Evolutionary conservation across 495 filamentous ascomycete species (phyloP).

Genomic region (Aspergillus nidulans): DNA sequence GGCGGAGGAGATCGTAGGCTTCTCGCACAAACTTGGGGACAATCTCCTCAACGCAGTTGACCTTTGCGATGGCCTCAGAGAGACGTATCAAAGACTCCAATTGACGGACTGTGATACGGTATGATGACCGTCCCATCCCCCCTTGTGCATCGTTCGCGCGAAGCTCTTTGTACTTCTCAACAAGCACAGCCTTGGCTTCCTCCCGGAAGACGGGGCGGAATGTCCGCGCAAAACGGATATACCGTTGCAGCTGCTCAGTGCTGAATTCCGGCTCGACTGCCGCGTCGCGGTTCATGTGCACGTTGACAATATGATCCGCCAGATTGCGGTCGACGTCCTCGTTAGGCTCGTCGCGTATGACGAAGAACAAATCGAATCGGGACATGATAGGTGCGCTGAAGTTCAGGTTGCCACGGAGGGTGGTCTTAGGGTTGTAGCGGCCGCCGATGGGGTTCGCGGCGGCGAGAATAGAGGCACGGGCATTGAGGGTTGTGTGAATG

Average conservation of each 20-base stretch:
- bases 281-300: conserved; percentile 87
- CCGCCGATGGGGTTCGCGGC: conserved; percentile 96
- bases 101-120: conserved; percentile 95
- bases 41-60: conserved; percentile 92
- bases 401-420: conserved; percentile 91
- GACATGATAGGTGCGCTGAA: conserved; percentile 99
- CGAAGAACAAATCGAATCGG: conserved; percentile 98
- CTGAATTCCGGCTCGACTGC: conserved; percentile 89
- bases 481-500: conserved; percentile 97
- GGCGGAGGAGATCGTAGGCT: conserved; percentile 80
- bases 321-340: conserved; percentile 85
- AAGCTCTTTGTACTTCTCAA: conserved; percentile 94
- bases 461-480: conserved; percentile 88
- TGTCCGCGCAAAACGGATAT: conserved; percentile 92
- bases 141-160: conserved; percentile 92
- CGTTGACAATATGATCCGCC: conserved; percentile 88
- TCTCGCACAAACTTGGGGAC: conserved; percentile 80
- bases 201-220: conserved; percentile 91
- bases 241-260: conserved; percentile 94
- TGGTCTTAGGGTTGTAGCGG: conserved; percentile 92
- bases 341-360: conserved; percentile 95
- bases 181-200: conserved; percentile 78
- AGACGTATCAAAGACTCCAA: conserved; percentile 92
- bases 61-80: conserved; percentile 93
- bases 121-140: conserved; percentile 85